Conservation (phyloP, 371 early-diverging fungal species). For the Mucor ambiguus region DNA sequence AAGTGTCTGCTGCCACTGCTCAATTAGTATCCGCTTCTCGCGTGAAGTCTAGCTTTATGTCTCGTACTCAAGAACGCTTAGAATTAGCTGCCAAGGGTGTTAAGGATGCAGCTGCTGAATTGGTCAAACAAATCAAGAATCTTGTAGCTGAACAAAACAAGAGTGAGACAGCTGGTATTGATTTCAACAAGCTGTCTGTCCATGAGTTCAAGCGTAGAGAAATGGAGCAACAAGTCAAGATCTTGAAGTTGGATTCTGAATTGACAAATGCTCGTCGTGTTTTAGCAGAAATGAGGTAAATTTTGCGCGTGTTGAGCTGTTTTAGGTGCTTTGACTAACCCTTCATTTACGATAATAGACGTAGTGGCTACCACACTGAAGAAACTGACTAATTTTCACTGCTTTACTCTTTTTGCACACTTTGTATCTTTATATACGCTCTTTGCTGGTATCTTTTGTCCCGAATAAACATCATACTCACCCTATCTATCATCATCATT, state of each 20-base stretch:
- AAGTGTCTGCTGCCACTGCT: constrained; percentile 94
- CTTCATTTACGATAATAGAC: constrained; percentile 24
- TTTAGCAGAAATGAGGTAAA: constrained; percentile 91
- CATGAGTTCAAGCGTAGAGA: constrained; percentile 95
- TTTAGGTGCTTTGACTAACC: background rate
- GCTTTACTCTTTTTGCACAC: background rate
- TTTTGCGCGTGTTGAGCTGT: constrained; percentile 43
- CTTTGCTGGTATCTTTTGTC: background rate
- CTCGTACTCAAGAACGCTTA: constrained; percentile 88
- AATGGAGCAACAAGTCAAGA: constrained; percentile 98
- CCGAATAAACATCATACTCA: background rate
- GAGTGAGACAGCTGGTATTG: constrained; percentile 53
- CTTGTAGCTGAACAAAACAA: constrained; percentile 75
- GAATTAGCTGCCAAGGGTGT: constrained; percentile 94
- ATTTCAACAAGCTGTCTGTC: constrained; percentile 77
- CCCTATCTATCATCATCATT: background rate
- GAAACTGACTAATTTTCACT: constrained; percentile 37
- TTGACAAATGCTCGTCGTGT: constrained; percentile 83
- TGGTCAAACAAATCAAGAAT: constrained; percentile 93
- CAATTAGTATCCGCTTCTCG: constrained; percentile 97
- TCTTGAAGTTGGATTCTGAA: constrained; percentile 93
- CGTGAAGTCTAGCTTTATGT: constrained; percentile 91
- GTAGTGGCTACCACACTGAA: constrained; percentile 56
- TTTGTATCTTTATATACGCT: background rate
- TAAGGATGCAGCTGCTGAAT: constrained; percentile 85